Conservation (phyloP, 768 basidiomycete species). For the Flagelloscypha sp. region DNA sequence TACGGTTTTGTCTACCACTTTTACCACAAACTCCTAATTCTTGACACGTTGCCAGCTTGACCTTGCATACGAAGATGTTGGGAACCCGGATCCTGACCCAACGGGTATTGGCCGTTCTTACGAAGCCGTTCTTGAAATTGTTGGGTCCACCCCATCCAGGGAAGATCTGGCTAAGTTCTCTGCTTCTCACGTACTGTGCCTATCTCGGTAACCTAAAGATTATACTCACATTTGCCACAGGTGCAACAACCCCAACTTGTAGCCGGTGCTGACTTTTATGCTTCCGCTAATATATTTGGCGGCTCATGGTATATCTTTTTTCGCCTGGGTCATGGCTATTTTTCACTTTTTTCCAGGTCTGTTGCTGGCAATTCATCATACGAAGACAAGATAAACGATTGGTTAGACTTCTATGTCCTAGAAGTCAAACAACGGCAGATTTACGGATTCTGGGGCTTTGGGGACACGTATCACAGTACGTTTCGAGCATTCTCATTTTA, state of each 20-base stretch:
- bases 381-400: conserved; percentile 26
- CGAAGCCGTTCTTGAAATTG: conserved; percentile 26
- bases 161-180: conserved; percentile 20
- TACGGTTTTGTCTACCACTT: conserved; percentile 7
- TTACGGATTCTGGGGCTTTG: conserved; percentile 33
- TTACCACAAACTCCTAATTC: not conserved
- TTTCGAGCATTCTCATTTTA: too few relatives aligned
- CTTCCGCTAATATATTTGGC: conserved; percentile 26
- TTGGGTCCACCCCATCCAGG: conserved; percentile 24
- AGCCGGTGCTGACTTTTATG: conserved; percentile 27
- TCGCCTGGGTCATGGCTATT: not conserved
- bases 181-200: conserved; percentile 20
- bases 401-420: conserved; percentile 30
- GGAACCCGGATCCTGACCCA: conserved; percentile 28
- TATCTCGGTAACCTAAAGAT: not conserved
- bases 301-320: conserved; percentile 22
- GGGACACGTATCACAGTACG: conserved; percentile 33
- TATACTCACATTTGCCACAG: conserved; percentile 10
- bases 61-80: conserved; percentile 31
- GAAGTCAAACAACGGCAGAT: conserved; percentile 27
- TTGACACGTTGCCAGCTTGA: conserved; percentile 19
- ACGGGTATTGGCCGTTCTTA: conserved; percentile 30
- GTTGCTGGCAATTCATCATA: conserved; percentile 24
- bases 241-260: conserved; percentile 25
- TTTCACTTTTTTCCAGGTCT: conserved; percentile 14